Evolutionary conservation across 495 filamentous ascomycete genomes (phyloP), one percentile per base, ranked within the genome.

Genomic region (Penicillium macrosclerotiorum): DNA sequence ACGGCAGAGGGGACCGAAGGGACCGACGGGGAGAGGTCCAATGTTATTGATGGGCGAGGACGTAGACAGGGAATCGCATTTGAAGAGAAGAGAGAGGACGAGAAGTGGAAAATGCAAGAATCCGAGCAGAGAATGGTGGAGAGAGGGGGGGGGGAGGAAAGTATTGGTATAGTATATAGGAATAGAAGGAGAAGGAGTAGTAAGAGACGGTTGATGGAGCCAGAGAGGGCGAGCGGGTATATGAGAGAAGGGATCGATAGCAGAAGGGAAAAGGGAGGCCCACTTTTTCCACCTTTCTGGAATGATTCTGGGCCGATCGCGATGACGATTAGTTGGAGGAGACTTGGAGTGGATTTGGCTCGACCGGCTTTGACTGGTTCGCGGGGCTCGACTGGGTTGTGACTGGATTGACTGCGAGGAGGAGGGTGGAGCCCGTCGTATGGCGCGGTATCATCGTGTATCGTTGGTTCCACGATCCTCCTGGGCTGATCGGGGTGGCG

Each of bases 261-360:
- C 25, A 27, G 25, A 27, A 27, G 25, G 5, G 38, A n/a, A 8
- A 8, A 4, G 8, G 37, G 32, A 37, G 42, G 33, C 1, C 36
- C 33, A 40, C 44, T 31, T 47, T 39, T 37, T 23, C 9, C 19
- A 26, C 20, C 25, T 42, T 57, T 57, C 53, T 45, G 40, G 53
- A 57, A 57, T 57, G 34, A 57, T 52, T 52, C 53, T 42, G 23
- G 37, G 47, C 43, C 47, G 47, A 55, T 55, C 42, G 18, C 8
- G 18, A 46, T 34, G 37, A 48, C 46, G 37, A 35, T 39, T 37
- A 35, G 13, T 36, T 19, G 14, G 33, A 18, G 16, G 5, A 20
- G 31, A 29, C n/a, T 11, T 6, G 34, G 16, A 27, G 23, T 42
- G 14, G 17, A 14, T 19, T 17, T 42, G 39, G 31, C 18, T n/a